phyloP scores from a whole-genome alignment of 176 grass and related monocot genomes.

The Carex parvula region DNA sequence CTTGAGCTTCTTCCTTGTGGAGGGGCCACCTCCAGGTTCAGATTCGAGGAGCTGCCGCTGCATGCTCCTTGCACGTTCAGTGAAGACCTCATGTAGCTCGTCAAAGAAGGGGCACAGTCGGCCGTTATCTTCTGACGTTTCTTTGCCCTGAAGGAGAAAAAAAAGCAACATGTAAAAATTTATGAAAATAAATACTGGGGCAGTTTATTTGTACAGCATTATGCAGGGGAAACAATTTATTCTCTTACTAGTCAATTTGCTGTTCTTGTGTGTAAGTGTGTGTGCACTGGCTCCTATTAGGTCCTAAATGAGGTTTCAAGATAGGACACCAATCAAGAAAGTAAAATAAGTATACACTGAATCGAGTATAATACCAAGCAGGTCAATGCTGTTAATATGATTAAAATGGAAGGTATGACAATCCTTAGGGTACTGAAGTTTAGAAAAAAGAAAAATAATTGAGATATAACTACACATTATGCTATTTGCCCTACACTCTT shows the following conservation, averaged over 20 bases:
- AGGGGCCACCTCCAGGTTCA: slow-evolving; percentile 35
- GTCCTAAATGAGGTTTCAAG: not conserved
- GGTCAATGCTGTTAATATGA: not conserved
- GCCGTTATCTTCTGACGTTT: slow-evolving; percentile 74
- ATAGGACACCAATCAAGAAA: not conserved
- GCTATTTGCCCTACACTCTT: not conserved
- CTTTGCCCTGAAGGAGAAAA: slow-evolving; percentile 67
- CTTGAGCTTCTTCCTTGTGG: slow-evolving; percentile 38
- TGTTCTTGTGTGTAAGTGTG: not conserved
- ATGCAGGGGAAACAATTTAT: not conserved
- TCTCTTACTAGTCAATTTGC: not conserved
- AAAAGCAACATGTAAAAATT: slow-evolving; percentile 4
- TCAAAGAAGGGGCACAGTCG: slow-evolving; percentile 89
- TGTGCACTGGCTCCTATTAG: not conserved
- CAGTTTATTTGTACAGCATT: not conserved
- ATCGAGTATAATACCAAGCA: not conserved
- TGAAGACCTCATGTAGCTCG: slow-evolving; percentile 81
- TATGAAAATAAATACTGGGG: not conserved
- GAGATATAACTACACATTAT: not conserved
- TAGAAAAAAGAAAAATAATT: not conserved
- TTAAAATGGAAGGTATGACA: not conserved
- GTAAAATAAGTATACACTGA: not conserved
- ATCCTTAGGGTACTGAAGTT: not conserved
- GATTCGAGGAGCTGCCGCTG: slow-evolving; percentile 49
- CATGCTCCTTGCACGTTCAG: slow-evolving; percentile 74